These are phyloP conservation scores for Leishmania lainsoni DNA, from an alignment of 208 protist genomes.

Conservation along the genomic window DNA sequence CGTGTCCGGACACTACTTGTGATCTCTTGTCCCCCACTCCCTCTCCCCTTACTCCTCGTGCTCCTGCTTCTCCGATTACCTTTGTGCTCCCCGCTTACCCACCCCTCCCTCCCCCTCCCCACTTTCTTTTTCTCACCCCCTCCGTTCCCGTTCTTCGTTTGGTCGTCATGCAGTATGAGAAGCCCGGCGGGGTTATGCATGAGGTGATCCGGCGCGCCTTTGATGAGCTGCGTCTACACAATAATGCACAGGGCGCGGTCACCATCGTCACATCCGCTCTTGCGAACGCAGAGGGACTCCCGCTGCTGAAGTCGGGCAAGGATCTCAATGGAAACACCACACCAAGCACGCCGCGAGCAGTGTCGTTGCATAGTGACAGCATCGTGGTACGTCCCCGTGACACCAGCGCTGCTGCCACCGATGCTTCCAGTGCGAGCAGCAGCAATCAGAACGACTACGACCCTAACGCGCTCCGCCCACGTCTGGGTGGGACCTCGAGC, in stretches of 20 bases:
- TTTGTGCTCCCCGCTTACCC: not conserved
- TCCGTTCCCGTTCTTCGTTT: conserved; percentile 15
- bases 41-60: not conserved
- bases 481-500: conserved; percentile 6
- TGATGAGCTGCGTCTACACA: conserved; percentile 62
- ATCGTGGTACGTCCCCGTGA: not conserved
- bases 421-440: not conserved
- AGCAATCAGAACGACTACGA: not conserved
- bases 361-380: not conserved
- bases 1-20: not conserved
- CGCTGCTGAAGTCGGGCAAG: conserved; percentile 18
- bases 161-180: conserved; percentile 54
- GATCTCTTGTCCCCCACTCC: not conserved
- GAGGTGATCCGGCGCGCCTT: conserved; percentile 66
- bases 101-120: not conserved
- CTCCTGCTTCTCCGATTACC: not conserved
- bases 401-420: not conserved
- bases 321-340: conserved; percentile 28
- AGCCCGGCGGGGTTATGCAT: conserved; percentile 65
- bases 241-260: conserved; percentile 65
- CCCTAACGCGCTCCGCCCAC: not conserved
- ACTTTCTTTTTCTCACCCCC: not conserved
- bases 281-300: conserved; percentile 26
- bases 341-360: not conserved
- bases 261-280: conserved; percentile 49